Percentiles rank a stretch among this genome's conserved stretches.
These are phyloP conservation scores for Apiospora hydei DNA, from an alignment of 2,329 filamentous ascomycete genomes.

Conservation along the genomic window DNA sequence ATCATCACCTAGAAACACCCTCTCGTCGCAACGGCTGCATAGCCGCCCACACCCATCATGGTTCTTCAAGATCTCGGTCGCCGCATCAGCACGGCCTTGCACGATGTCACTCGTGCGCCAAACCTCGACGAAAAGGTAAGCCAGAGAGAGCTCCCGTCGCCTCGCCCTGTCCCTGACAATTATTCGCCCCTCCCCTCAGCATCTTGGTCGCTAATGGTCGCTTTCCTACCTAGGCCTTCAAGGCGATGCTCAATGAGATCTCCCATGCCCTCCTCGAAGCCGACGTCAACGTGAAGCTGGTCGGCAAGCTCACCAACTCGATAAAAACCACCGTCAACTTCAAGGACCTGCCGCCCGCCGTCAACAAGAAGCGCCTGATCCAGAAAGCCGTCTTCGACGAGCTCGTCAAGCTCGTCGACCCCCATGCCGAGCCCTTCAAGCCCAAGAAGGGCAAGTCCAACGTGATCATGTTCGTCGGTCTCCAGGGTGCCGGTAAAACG, in stretches of 20 bases:
- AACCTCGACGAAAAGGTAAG: conserved; percentile 94
- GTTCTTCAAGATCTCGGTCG: conserved; percentile 98
- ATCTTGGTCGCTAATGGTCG: conserved; percentile 44
- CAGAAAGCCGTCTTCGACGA: conserved; percentile 98
- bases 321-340: conserved; percentile 94
- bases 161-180: conserved; percentile 19
- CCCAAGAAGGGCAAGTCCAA: conserved; percentile 96
- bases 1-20: background rate
- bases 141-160: conserved; percentile 12
- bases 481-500: conserved; percentile 97
- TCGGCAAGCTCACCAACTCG: conserved; percentile 88
- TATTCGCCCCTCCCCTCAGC: conserved; percentile 21
- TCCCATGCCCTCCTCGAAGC: conserved; percentile 94
- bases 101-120: conserved; percentile 87
- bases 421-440: conserved; percentile 93
- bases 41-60: conserved; percentile 61
- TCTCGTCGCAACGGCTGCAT: conserved; percentile 16
- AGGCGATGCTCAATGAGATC: conserved; percentile 98
- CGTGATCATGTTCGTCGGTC: conserved; percentile 99
- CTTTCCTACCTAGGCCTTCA: conserved; percentile 73
- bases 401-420: conserved; percentile 93
- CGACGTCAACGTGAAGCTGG: conserved; percentile 95
- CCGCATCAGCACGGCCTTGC: conserved; percentile 97
- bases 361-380: conserved; percentile 98
- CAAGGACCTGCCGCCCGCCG: conserved; percentile 86